Evolutionary conservation across 2,329 filamentous ascomycete genomes (phyloP), one percentile per base, ranked within the genome.

Genomic region (Helminthosporium solani): DNA sequence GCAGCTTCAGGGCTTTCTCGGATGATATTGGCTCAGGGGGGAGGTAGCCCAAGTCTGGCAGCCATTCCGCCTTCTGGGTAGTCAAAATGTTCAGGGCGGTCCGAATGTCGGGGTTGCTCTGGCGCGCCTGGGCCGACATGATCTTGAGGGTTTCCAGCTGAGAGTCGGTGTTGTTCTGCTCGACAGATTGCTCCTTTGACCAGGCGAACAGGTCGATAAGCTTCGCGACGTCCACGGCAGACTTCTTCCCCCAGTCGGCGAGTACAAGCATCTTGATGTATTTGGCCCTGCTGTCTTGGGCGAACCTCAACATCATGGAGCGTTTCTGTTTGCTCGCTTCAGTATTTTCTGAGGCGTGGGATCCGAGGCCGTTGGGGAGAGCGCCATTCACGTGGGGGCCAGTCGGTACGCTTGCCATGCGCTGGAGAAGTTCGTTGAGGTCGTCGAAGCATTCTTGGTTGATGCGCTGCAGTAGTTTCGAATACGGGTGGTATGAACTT

Each of bases 181-280:
- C 46, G 3, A 42, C 30, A 9, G 40, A 53, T 47, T 75, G 69
- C 19, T 67, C 64, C 19, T 60, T 61, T 50, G 95, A 77, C 75
- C 92, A 90, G 20, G 79, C 78, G 64, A 87, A 88, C 54, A 99
- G 74, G 63, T 97, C 91, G 55, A 97, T 95, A 50, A 97, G 78
- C 69, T 87, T 90, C 73, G 86, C 87, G 57, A 97, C 88, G 57
- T 87, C 83, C 31, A 83, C 79, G 27, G 86, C 52, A 15, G 62
- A 59, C 39, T 64, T 67, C 84, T 67, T 88, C 86, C 62, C 87
- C 94, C 94, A 99, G 71, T 94, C 87, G 1, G 87, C 84, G 37
- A 99, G 85, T 18, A 99, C 90, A 16, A 96, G 78, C 7, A 91
- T 82, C 73, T 99, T 97, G 67, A 95, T 89, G 77, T 95, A 97